A percentile compares a stretch with the other conserved stretches of the same genome.
phyloP scores from a whole-genome alignment of 2,329 filamentous ascomycete genomes.

The Fusarium oxysporum region DNA sequence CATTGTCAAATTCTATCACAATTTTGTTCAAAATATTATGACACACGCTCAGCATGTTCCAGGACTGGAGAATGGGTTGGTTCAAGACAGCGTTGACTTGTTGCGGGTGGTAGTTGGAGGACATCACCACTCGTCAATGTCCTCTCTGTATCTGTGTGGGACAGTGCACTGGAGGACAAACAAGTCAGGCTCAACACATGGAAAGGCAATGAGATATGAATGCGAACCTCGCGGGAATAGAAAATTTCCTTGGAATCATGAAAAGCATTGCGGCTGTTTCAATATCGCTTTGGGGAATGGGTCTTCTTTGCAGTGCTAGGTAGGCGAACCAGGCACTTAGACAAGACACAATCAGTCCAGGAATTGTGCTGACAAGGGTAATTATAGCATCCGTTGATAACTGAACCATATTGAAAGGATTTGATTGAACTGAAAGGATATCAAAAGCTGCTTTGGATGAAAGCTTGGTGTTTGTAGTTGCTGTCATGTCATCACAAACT shows the following conservation, averaged over 20 bases:
- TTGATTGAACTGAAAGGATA: background rate
- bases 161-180: background rate
- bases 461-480: background rate
- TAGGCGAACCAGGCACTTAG: slow-evolving; percentile 10
- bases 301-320: background rate
- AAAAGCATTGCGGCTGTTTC: background rate
- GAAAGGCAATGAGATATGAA: no score
- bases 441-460: background rate
- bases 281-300: rapidly evolving
- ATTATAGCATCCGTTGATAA: background rate
- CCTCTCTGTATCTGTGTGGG: background rate
- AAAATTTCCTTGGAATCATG: background rate
- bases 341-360: background rate
- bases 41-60: background rate
- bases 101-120: background rate
- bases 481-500: background rate
- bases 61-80: rapidly evolving
- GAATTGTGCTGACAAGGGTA: background rate
- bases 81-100: background rate
- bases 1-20: background rate
- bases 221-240: rapidly evolving
- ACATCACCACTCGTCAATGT: background rate
- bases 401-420: background rate
- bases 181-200: background rate
- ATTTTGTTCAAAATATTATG: background rate